Percentiles rank a stretch among this genome's conserved stretches.
These are phyloP conservation scores for Glaciozyma antarctica DNA, from an alignment of 768 basidiomycete species.

Conservation along the genomic window DNA sequence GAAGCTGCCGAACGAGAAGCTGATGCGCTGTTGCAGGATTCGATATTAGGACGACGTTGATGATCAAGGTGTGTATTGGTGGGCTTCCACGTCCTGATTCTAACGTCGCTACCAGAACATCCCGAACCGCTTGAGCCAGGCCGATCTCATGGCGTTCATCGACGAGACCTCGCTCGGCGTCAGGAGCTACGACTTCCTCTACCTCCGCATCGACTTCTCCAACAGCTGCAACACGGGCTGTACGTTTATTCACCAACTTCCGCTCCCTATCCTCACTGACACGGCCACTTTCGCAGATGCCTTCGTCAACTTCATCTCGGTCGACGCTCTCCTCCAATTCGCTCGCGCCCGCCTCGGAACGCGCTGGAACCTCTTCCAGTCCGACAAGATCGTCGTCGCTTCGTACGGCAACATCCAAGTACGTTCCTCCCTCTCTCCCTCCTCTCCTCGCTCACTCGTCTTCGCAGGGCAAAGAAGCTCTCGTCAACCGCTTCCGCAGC, in stretches of 20 bases:
- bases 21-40: conserved; percentile 46
- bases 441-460: not conserved
- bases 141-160: conserved; percentile 30
- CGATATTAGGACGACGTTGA: conserved; percentile 30
- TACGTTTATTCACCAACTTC: not conserved
- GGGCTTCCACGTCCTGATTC: not conserved
- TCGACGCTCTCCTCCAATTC: conserved; percentile 65
- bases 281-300: conserved; percentile 62
- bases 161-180: conserved; percentile 55
- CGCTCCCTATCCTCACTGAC: conserved; percentile 43
- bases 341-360: conserved; percentile 63
- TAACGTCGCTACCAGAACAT: conserved; percentile 72
- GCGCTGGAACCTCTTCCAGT: conserved; percentile 88
- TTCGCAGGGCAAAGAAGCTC: conserved; percentile 67
- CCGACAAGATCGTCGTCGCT: conserved; percentile 68
- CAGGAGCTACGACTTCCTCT: conserved; percentile 77
- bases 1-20: conserved; percentile 43
- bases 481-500: conserved; percentile 86
- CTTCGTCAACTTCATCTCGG: conserved; percentile 74
- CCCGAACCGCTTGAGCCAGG: conserved; percentile 57
- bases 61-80: conserved; percentile 13
- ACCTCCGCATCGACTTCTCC: conserved; percentile 46
- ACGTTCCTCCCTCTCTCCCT: conserved; percentile 38
- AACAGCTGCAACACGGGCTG: conserved; percentile 39
- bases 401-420: conserved; percentile 84